These are phyloP conservation scores for Phytophthora sp. DNA, from an alignment of 352 stramenopile species.

Conservation along the genomic window DNA sequence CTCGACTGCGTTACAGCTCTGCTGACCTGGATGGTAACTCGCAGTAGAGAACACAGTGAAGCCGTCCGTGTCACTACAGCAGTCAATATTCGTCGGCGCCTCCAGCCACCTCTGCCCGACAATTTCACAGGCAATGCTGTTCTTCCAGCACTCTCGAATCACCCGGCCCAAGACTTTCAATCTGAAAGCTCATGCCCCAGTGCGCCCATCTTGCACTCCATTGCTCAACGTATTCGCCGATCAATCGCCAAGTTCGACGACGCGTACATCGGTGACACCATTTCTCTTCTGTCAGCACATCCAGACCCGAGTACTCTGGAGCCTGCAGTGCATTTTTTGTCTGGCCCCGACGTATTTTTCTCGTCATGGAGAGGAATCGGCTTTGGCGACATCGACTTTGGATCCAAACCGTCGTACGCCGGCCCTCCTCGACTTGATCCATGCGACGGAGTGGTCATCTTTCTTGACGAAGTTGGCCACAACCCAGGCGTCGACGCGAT, in stretches of 20 bases:
- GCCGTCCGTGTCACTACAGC: conserved; percentile 11
- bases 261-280: conserved; percentile 10
- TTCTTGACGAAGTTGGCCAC: conserved; percentile 2
- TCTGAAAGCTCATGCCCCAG: not conserved
- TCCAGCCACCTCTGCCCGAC: not conserved
- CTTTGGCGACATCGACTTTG: conserved; percentile 11
- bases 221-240: conserved; percentile 1
- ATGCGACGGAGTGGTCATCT: conserved; percentile 13
- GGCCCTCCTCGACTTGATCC: not conserved
- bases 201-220: not conserved
- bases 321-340: not conserved
- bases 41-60: conserved; percentile 1
- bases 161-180: conserved; percentile 1
- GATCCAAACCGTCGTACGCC: conserved; percentile 2
- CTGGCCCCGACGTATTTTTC: conserved; percentile 15
- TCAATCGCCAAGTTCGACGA: conserved; percentile 11
- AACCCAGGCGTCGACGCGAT: conserved; percentile 3
- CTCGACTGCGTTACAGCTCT: conserved; percentile 16
- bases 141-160: conserved; percentile 6
- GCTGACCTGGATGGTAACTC: conserved; percentile 8
- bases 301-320: not conserved
- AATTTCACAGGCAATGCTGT: conserved; percentile 10
- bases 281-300: conserved; percentile 8
- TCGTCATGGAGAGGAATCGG: conserved; percentile 14
- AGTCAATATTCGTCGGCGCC: conserved; percentile 6